Conservation (phyloP, 2,329 filamentous ascomycete species). For the Neocucurbitaria cava region DNA sequence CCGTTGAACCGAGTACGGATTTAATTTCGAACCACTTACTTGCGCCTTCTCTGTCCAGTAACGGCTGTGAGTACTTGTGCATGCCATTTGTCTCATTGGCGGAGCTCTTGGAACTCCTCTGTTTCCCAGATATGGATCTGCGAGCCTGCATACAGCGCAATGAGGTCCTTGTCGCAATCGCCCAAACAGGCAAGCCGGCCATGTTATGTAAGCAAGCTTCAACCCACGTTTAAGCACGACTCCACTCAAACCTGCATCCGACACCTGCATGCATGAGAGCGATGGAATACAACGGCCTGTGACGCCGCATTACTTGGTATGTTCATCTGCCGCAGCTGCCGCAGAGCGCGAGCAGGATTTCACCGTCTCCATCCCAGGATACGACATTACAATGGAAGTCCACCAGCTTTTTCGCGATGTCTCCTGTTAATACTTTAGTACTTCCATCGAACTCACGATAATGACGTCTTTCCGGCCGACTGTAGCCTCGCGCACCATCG, state of each 20-base stretch:
- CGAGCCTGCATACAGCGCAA: neutral
- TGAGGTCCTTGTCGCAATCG: neutral
- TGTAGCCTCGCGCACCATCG: constrained; percentile 3
- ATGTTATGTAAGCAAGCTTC: neutral
- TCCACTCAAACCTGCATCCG: too few relatives aligned
- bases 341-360: too few relatives aligned
- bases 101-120: neutral
- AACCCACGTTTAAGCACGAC: neutral
- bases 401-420: neutral
- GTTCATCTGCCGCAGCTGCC: too few relatives aligned
- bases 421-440: neutral
- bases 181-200: neutral
- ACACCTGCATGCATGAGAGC: neutral
- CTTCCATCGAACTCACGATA: neutral
- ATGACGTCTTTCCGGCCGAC: constrained; percentile 25
- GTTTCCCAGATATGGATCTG: neutral
- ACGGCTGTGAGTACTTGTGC: neutral
- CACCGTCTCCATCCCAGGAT: neutral
- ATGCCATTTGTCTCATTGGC: neutral
- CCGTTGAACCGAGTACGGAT: neutral
- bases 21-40: neutral
- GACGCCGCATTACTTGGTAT: too few relatives aligned
- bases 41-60: neutral
- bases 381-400: neutral
- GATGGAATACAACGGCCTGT: neutral